Base-by-base conservation (phyloP, 2,329 filamentous ascomycete genomes). In the Thielaviopsis ethacetica region DNA sequence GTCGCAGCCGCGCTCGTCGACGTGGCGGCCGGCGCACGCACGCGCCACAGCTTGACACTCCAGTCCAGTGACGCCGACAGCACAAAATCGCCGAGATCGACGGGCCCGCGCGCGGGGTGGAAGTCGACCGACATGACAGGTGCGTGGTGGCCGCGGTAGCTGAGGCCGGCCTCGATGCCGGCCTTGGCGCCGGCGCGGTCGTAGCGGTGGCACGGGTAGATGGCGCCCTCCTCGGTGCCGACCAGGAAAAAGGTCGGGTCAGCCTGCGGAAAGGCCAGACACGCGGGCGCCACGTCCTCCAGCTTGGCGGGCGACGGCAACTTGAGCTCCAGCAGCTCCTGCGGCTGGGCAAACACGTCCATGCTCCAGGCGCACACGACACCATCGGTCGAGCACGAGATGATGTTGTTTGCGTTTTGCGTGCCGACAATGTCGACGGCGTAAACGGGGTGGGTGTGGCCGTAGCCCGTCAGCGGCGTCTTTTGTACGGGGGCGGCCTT, bases 211-310 rank as follows among this genome's bases (percentile, higher is more conserved):
- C 94, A 96, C 0, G 93, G 91, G 71, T 93, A 95, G 63, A 98
- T 96, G 53, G 85, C 85, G 56, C 94, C 94, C 75, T 98, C 93
- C 73, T 98, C 93, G 27, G 91, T 95, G 49, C 94, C 93, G 38
- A 95, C 87, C 3, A 98, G 82, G 76, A 98, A 98, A 71, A 95
- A 97, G 0, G 93, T 98, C 2, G 93, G 93, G 67, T 98, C 94
- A 0, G 90, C 86, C 66, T 91, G 84, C 0, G 93, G 93, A 73
- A 98, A 98, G 17, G 89, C 88, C 73, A 98, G 87, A 70, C 88
- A 95, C 0, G 89, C 95, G 1, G 94, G 93, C 58, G 90, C 90
- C 55, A 98, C 83, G 67, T 98, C 93, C 71, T 98, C 94, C 13
- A 73, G 70, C 70, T 90, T 91, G 65, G 88, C 85, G 5, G 91